Evolutionary conservation across 441 rosid species (phyloP).

Genomic region (Bruguiera hainesii): DNA sequence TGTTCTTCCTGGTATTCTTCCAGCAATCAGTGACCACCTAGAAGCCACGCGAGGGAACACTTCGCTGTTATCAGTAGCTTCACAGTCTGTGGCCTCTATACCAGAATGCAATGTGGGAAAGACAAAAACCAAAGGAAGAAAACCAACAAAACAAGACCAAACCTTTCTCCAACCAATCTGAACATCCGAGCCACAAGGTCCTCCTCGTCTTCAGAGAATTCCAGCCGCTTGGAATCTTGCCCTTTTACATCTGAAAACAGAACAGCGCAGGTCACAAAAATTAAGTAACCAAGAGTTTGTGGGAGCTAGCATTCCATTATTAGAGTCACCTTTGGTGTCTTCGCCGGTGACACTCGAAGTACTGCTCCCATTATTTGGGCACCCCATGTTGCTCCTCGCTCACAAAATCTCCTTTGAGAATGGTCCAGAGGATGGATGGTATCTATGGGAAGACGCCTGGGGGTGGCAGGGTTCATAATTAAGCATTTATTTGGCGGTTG

Average conservation of each 20-base stretch:
- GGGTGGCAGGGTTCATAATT: too few relatives aligned
- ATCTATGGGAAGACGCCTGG: not conserved
- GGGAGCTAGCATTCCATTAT: not conserved
- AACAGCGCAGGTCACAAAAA: not conserved
- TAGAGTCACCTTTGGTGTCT: conserved; percentile 7
- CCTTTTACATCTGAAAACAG: conserved; percentile 12
- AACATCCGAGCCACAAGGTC: conserved; percentile 42
- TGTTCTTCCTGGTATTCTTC: conserved; percentile 65
- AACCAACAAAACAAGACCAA: not conserved
- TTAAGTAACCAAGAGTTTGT: not conserved
- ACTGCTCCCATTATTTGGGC: not conserved
- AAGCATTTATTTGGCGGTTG: conserved; percentile 15
- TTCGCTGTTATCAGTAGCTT: too few relatives aligned
- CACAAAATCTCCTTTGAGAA: too few relatives aligned
- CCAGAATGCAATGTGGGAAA: not conserved
- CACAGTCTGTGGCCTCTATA: too few relatives aligned
- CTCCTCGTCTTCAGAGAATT: conserved; percentile 46
- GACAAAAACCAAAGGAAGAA: not conserved
- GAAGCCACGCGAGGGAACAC: not conserved
- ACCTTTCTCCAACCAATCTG: conserved; percentile 42
- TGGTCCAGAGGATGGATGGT: not conserved
- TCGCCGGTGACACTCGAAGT: conserved; percentile 4
- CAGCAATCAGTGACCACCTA: conserved; percentile 67
- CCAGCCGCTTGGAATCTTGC: conserved; percentile 10
- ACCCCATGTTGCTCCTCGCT: conserved; percentile 12